Evolutionary conservation across 75 land plant species (phyloP).

Genomic region (Ceratopteris richardii): DNA sequence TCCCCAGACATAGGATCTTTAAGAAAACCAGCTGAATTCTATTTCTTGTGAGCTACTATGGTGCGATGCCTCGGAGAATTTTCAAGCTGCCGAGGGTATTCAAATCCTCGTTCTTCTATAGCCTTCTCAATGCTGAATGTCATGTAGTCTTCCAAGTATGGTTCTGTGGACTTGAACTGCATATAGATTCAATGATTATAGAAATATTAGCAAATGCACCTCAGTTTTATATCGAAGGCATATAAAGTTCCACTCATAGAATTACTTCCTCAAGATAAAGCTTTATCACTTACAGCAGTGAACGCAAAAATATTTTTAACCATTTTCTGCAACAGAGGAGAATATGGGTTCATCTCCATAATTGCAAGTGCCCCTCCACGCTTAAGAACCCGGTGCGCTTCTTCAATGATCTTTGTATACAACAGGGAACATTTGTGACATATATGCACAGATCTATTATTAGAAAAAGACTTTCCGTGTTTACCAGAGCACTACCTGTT

Average conservation of each 20-base stretch:
- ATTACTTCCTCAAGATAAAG: no score
- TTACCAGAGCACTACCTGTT: slow-evolving; percentile 29
- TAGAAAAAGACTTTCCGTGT: no score
- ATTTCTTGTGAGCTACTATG: slow-evolving; percentile 30
- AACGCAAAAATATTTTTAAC: slow-evolving; percentile 36
- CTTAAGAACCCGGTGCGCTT: slow-evolving; percentile 33
- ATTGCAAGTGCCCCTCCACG: slow-evolving; percentile 37
- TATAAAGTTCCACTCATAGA: no score
- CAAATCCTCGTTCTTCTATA: slow-evolving; percentile 33
- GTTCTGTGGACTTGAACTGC: slow-evolving; percentile 49
- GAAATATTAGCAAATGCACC: neutral
- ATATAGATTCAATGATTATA: slow-evolving; percentile 5
- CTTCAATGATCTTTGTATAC: slow-evolving; percentile 28
- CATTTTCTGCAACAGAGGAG: slow-evolving; percentile 30
- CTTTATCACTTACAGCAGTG: slow-evolving; percentile 26
- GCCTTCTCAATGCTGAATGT: slow-evolving; percentile 35
- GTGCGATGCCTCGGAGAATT: slow-evolving; percentile 34
- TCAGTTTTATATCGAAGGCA: no score
- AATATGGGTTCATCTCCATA: slow-evolving; percentile 41
- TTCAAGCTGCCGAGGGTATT: slow-evolving; percentile 28
- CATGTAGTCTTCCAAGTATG: slow-evolving; percentile 42
- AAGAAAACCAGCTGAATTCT: no score
- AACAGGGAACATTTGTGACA: no score
- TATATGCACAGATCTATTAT: neutral
- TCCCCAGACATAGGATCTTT: no score